A percentile compares a stretch with the other conserved stretches of the same genome.
Conservation (phyloP, 306 rosid species). For the Gleditsia sinensis region DNA sequence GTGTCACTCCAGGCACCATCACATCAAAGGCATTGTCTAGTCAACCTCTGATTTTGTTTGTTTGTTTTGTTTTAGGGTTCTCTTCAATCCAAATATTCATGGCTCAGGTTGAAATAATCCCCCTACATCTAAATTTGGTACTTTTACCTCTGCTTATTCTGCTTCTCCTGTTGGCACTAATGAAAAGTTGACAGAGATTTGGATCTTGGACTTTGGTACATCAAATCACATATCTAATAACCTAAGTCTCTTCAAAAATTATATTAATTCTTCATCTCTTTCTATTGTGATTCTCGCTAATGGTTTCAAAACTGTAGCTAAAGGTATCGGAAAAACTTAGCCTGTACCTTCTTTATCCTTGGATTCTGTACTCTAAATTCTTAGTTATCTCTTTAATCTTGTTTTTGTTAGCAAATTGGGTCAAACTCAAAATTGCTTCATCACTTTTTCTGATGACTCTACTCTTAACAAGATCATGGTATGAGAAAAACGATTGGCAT, state of each 20-base stretch:
- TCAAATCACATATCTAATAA: not conserved
- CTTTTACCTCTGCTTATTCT: too few species aligned
- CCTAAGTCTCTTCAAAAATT: not conserved
- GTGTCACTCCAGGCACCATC: too few species aligned
- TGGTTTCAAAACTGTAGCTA: not conserved
- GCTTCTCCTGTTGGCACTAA: not conserved
- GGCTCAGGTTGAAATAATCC: too few species aligned
- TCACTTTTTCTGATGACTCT: not conserved
- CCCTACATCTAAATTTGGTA: not conserved
- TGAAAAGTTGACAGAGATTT: not conserved
- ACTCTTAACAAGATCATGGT: too few species aligned
- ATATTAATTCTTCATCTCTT: not conserved
- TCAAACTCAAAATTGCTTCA: not conserved
- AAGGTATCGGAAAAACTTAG: not conserved
- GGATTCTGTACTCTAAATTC: not conserved
- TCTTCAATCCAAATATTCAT: too few species aligned
- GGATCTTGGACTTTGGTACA: not conserved
- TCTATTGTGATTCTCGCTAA: not conserved
- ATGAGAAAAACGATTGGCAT: not conserved
- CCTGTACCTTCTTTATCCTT: not conserved
- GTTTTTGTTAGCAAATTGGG: not conserved
- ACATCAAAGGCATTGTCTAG: too few species aligned
- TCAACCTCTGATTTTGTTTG: too few species aligned
- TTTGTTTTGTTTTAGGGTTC: too few species aligned
- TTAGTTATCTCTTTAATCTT: not conserved